Conservation (phyloP, 164 flowering plant species). For the Kalanchoe fedtschenkoi region DNA sequence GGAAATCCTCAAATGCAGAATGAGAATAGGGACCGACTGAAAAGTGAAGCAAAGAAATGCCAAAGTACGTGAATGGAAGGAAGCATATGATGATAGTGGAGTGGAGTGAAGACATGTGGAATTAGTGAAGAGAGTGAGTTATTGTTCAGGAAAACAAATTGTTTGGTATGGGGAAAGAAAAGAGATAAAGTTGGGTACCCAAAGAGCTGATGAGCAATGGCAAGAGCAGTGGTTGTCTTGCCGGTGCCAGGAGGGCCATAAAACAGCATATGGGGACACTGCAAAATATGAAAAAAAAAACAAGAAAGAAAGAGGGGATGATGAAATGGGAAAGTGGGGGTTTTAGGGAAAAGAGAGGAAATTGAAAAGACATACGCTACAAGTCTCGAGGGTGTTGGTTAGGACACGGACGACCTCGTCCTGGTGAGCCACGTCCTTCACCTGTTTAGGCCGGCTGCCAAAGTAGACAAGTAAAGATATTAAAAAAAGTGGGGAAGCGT, state of each 20-base stretch:
- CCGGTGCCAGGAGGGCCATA: slow-evolving; percentile 99
- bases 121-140: too few species aligned
- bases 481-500: background rate
- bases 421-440: slow-evolving; percentile 94
- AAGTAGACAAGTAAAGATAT: background rate
- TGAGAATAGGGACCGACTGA: too few species aligned
- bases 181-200: slow-evolving; percentile 33
- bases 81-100: too few species aligned
- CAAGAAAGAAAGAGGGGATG: background rate
- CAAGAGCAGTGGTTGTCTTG: slow-evolving; percentile 92
- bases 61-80: too few species aligned
- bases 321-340: background rate
- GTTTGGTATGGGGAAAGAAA: background rate
- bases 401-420: slow-evolving; percentile 95
- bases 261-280: slow-evolving; percentile 98
- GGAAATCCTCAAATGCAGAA: too few species aligned
- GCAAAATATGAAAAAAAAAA: background rate
- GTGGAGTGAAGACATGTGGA: too few species aligned
- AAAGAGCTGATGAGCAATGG: slow-evolving; percentile 81
- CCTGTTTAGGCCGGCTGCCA: slow-evolving; percentile 83
- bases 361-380: slow-evolving; percentile 29
- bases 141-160: too few species aligned
- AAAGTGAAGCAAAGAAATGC: too few species aligned
- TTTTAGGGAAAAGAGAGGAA: background rate
- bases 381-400: slow-evolving; percentile 83